These are phyloP conservation scores for Galerina sulciceps DNA, from an alignment of 768 basidiomycete genomes.

Conservation along the genomic window DNA sequence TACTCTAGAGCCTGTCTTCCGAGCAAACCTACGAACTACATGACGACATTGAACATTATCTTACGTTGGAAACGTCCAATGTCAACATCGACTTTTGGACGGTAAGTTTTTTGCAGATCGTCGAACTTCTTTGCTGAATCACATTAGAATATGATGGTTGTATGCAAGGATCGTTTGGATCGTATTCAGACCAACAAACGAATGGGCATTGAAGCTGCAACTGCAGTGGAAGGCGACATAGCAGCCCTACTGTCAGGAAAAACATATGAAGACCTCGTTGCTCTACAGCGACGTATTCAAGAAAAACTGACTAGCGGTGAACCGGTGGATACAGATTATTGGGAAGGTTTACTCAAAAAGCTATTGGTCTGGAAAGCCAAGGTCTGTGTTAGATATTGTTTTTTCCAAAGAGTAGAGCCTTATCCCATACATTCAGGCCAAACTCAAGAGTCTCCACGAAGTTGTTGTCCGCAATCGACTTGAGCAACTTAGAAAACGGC, in stretches of 20 bases:
- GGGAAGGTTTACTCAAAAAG: slow-evolving; percentile 92
- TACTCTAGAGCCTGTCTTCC: slow-evolving; percentile 73
- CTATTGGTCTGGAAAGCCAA: slow-evolving; percentile 97
- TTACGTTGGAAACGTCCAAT: slow-evolving; percentile 82
- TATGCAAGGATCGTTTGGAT: slow-evolving; percentile 90
- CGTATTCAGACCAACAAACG: slow-evolving; percentile 63
- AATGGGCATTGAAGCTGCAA: slow-evolving; percentile 72
- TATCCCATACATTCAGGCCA: slow-evolving; percentile 60
- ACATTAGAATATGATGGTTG: slow-evolving; percentile 91
- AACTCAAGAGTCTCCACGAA: slow-evolving; percentile 90
- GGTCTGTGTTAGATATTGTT: slow-evolving; percentile 41
- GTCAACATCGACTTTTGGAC: slow-evolving; percentile 98
- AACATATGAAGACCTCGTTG: slow-evolving; percentile 80
- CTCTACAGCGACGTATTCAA: slow-evolving; percentile 86
- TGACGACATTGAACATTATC: slow-evolving; percentile 91
- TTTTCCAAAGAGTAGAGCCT: not conserved
- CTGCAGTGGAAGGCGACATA: slow-evolving; percentile 87
- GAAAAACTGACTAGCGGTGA: slow-evolving; percentile 89
- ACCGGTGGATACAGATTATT: slow-evolving; percentile 96
- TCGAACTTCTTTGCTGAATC: not conserved
- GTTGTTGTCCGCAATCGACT: slow-evolving; percentile 95
- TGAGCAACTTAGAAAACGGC: slow-evolving; percentile 93
- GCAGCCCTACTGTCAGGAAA: slow-evolving; percentile 82
- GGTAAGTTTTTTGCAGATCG: slow-evolving; percentile 44
- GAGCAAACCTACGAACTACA: slow-evolving; percentile 93